Conservation (phyloP, 495 filamentous ascomycete species). For the Cryomyces minteri region DNA sequence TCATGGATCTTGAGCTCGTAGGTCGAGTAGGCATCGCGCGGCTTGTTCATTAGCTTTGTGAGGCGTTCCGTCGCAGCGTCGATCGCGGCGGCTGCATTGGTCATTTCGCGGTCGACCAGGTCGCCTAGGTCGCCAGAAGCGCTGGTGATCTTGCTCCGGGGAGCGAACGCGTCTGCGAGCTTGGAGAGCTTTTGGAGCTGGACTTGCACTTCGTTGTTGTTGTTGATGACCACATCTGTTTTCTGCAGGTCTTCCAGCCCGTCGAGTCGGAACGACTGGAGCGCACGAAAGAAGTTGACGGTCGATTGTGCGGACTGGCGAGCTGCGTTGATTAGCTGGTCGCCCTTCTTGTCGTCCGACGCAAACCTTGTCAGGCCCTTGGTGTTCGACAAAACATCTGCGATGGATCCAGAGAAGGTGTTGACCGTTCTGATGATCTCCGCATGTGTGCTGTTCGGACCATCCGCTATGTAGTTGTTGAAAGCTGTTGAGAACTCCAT, state of each 20-base stretch:
- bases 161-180: conserved; percentile 76
- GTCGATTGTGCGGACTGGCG: conserved; percentile 75
- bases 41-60: conserved; percentile 82
- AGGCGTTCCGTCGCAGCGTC: conserved; percentile 78
- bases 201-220: conserved; percentile 84
- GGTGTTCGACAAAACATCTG: conserved; percentile 88
- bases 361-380: conserved; percentile 91
- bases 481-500: conserved; percentile 95
- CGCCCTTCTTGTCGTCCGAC: conserved; percentile 83
- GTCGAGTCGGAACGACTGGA: conserved; percentile 86
- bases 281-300: conserved; percentile 85
- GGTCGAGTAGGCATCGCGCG: conserved; percentile 83
- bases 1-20: conserved; percentile 94
- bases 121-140: conserved; percentile 75
- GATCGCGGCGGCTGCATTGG: conserved; percentile 88
- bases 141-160: conserved; percentile 62
- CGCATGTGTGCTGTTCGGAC: conserved; percentile 76
- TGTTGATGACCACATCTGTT: conserved; percentile 90
- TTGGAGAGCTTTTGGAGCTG: conserved; percentile 83
- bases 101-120: conserved; percentile 78
- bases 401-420: conserved; percentile 72
- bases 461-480: conserved; percentile 95
- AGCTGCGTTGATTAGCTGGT: conserved; percentile 61
- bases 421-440: conserved; percentile 88
- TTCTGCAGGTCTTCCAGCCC: conserved; percentile 73